Base-by-base conservation (phyloP, 371 early-diverging fungal genomes). In the Rhizomucor miehei region DNA sequence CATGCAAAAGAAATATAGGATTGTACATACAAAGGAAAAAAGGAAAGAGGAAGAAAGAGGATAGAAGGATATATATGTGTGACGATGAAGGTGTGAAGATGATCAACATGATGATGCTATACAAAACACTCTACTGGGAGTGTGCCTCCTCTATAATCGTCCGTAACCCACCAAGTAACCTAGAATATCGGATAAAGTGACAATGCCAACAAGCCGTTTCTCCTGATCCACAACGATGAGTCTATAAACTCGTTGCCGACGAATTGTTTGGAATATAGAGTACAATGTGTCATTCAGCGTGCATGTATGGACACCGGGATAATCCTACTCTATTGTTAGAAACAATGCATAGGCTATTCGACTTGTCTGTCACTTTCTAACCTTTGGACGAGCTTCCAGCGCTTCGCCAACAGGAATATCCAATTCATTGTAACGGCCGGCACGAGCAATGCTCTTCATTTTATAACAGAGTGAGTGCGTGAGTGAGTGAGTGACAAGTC, bases 261-360 rank as follows among this genome's bases (percentile, higher is more conserved):
- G 80, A 51, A 98, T 91, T 1, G 89, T 89, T 29, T 90, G 89
- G 52, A 98, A 82, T 43, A 97, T 84, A 0, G 90, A 89, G 34
- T 85, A 81, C 16, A 98, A 79, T 37, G 93, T 93, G 67, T 96
- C 96, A 47, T 75, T 81, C 47, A 84, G 55, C 0, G 86, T 86
- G 71, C 98, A 98, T 10, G 94, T 91, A 62, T 96, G 97, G 6
- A 97, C 93, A 1, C 95, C 96, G 19, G 90, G 87, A 65, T 94
- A 95, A 61, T 95, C 92, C 80, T 83, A 51, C n/a, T 4, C 13
- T 20, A n/a, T n/a, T n/a, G n/a, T n/a, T n/a, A n/a, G n/a, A n/a
- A n/a, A n/a, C n/a, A n/a, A n/a, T n/a, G n/a, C n/a, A n/a, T n/a
- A n/a, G n/a, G n/a, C n/a, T n/a, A n/a, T n/a, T n/a, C n/a, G n/a